Conservation (phyloP, 495 filamentous ascomycete genomes). For the Chaetomidium leptoderma region DNA sequence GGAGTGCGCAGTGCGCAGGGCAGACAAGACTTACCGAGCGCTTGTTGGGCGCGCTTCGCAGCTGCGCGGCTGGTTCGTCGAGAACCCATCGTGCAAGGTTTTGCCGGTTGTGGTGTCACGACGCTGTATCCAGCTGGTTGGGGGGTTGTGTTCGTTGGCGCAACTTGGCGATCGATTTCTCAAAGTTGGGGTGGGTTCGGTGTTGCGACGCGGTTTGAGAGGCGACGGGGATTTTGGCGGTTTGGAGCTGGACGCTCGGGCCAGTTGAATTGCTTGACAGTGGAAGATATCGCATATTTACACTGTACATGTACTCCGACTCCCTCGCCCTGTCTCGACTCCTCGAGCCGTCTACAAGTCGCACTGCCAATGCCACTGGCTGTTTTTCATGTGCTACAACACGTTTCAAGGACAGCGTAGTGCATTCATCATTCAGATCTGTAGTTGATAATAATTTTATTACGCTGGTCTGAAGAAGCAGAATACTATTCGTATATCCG, state of each 20-base stretch:
- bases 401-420: too few species aligned
- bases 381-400: too few species aligned
- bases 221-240: conserved; percentile 14
- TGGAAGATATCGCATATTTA: too few species aligned
- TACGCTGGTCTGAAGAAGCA: too few species aligned
- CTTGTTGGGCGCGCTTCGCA: conserved; percentile 33
- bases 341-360: too few species aligned
- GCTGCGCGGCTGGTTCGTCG: conserved; percentile 33
- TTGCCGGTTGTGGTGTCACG: conserved; percentile 2
- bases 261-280: not conserved
- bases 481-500: too few species aligned
- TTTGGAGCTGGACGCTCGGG: not conserved
- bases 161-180: not conserved
- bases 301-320: too few species aligned
- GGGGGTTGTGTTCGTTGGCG: not conserved
- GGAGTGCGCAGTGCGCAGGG: not conserved
- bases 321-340: too few species aligned
- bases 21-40: conserved; percentile 25
- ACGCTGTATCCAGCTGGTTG: not conserved
- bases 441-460: too few species aligned
- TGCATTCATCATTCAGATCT: too few species aligned
- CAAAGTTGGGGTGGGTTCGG: not conserved
- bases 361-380: too few species aligned
- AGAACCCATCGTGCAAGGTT: conserved; percentile 24
- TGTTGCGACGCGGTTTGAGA: conserved; percentile 12